These are phyloP conservation scores for Ziziphus jujuba DNA, from an alignment of 306 rosid species.

Conservation along the genomic window DNA sequence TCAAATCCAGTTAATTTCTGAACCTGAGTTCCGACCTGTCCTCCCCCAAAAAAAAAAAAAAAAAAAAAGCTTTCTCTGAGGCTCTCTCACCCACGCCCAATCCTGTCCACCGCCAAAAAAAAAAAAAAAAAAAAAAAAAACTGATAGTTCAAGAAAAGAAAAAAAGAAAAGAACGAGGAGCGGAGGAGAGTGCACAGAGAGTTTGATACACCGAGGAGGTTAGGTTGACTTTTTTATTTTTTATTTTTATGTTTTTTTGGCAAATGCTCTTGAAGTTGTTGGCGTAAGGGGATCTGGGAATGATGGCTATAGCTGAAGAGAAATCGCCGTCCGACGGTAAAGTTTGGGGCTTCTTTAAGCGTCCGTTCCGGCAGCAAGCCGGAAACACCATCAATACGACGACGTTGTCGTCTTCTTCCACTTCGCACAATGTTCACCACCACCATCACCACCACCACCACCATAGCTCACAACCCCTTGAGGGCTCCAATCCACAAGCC, in stretches of 20 bases:
- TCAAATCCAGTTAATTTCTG: slow-evolving; percentile 31
- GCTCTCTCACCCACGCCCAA: too few species aligned
- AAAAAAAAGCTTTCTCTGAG: too few species aligned
- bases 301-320: slow-evolving; percentile 70
- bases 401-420: slow-evolving; percentile 38
- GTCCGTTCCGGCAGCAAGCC: slow-evolving; percentile 65
- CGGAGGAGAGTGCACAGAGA: not conserved
- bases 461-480: slow-evolving; percentile 40
- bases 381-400: slow-evolving; percentile 39
- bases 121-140: too few species aligned
- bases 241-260: too few species aligned
- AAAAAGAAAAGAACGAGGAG: too few species aligned
- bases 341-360: slow-evolving; percentile 87
- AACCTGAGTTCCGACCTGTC: slow-evolving; percentile 32
- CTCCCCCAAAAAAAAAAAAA: too few species aligned
- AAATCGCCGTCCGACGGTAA: slow-evolving; percentile 77
- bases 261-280: slow-evolving; percentile 32
- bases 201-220: slow-evolving; percentile 3
- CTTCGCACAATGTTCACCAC: slow-evolving; percentile 29
- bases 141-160: too few species aligned
- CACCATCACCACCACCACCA: too few species aligned
- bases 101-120: not conserved
- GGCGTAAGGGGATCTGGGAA: not conserved
- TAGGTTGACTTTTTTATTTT: too few species aligned
- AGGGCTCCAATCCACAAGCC: slow-evolving; percentile 52